phyloP scores from a whole-genome alignment of 768 basidiomycete species.

The Pseudohyphozyma bogoriensis region DNA sequence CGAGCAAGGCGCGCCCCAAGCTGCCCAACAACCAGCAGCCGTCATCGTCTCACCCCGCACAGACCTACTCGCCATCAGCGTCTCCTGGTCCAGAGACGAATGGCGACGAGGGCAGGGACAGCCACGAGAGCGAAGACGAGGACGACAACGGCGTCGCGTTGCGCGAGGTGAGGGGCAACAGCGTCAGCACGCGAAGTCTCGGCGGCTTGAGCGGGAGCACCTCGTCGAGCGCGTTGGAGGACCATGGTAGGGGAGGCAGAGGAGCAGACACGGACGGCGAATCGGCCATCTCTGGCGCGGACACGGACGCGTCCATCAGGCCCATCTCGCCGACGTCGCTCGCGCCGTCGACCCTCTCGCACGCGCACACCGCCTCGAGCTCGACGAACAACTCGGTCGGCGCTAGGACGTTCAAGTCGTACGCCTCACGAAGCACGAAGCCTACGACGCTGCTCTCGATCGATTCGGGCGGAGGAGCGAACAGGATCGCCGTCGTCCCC shows the following conservation, averaged over 20 bases:
- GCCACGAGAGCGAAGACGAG: neutral
- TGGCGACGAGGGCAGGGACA: too few relatives aligned
- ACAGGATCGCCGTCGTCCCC: conserved; percentile 40
- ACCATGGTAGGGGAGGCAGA: too few relatives aligned
- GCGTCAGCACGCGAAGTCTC: neutral
- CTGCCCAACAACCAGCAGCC: neutral
- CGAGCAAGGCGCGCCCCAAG: conserved; percentile 14
- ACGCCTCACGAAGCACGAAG: conserved; percentile 68
- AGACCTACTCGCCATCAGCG: neutral
- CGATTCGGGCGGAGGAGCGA: conserved; percentile 54
- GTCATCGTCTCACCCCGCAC: too few relatives aligned
- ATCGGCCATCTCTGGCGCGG: conserved; percentile 51
- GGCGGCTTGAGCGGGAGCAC: neutral
- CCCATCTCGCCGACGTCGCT: conserved; percentile 80
- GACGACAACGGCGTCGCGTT: neutral
- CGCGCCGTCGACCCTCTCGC: conserved; percentile 50
- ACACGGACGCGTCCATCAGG: conserved; percentile 86
- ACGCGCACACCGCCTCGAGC: conserved; percentile 40
- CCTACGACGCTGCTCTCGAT: conserved; percentile 89
- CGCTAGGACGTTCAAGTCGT: conserved; percentile 54
- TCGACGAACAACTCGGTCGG: conserved; percentile 57
- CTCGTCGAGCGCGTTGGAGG: neutral
- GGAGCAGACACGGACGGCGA: neutral
- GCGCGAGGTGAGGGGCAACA: neutral
- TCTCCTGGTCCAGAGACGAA: neutral